Evolutionary conservation across 192 early-diverging fungal species (phyloP), one percentile per base, ranked within the genome.

Genomic region (Geosiphon pyriformis): DNA sequence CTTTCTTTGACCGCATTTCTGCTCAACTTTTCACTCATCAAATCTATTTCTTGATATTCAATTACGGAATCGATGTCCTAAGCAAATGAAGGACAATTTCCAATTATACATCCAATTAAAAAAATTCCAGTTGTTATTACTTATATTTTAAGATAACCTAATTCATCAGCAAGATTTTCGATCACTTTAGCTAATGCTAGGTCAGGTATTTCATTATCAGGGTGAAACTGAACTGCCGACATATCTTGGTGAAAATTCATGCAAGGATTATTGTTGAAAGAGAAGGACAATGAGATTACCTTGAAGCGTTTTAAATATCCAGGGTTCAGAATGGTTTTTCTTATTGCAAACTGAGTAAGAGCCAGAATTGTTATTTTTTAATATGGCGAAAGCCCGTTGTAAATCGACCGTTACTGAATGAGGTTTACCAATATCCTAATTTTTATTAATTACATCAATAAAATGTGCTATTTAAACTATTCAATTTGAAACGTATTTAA

Each of bases 71-170:
- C 8, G 10, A 30, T 59, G 1, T 31, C 34, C 3, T n/a, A 30
- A 18, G 22, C 20, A 42, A 42, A 42, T 42, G 15, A 42, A 10
- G 7, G 15, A 15, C 15, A 15, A 10, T 42, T 42, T 42, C 37
- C 15, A 42, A 15, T 42, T n/a, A n/a, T n/a, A n/a, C n/a, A n/a
- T n/a, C n/a, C 37, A 10, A 42, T 15, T 42, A 42, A 10, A 42
- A 10, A 15, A 42, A 37, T 59, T 59, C 18, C 11, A n/a, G n/a
- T n/a, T n/a, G n/a, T n/a, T n/a, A n/a, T n/a, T n/a, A 30, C 30
- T 58, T 59, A 59, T 32, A 59, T 59, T 59, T 59, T 59, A 10
- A 33, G 22, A 33, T 59, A 32, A n/a, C 18, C n/a, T 22, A 59
- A 59, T 34, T 59, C 57, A 7, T 59, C 57, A 12, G 30, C 34